Conservation (phyloP, 2,329 filamentous ascomycete species). For the Diaporthe velutina region DNA sequence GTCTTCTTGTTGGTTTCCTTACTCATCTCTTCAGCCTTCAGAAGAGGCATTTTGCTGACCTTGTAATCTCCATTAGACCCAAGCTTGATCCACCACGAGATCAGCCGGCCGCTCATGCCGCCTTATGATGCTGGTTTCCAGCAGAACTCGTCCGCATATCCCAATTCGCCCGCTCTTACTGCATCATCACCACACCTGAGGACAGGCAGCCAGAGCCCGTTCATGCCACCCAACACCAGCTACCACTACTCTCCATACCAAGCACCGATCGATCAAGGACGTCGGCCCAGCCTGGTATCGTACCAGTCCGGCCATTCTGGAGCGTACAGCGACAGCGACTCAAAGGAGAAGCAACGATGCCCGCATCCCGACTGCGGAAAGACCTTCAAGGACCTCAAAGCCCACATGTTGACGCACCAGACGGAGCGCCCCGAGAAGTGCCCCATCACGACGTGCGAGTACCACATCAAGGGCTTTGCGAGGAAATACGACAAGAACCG, state of each 20-base stretch:
- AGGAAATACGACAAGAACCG: conserved; percentile 97
- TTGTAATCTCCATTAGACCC: conserved; percentile 58
- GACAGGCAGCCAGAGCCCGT: conserved; percentile 75
- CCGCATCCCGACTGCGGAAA: conserved; percentile 87
- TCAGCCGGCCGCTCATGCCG: conserved; percentile 63
- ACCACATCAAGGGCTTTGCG: conserved; percentile 92
- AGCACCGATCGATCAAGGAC: conserved; percentile 59
- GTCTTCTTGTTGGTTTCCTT: conserved; percentile 66
- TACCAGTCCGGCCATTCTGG: conserved; percentile 74
- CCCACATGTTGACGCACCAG: conserved; percentile 95
- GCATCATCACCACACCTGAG: conserved; percentile 64
- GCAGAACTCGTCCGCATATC: conserved; percentile 60
- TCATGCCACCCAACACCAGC: conserved; percentile 55
- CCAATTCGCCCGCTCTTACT: conserved; percentile 75
- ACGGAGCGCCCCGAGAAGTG: conserved; percentile 94
- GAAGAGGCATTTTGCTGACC: conserved; percentile 51
- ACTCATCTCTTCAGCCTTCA: conserved; percentile 45
- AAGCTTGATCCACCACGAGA: conserved; percentile 68
- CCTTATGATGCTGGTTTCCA: conserved; percentile 64
- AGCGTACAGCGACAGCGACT: conserved; percentile 71
- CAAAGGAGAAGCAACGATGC: conserved; percentile 79
- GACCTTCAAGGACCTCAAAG: conserved; percentile 90
- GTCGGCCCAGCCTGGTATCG: conserved; percentile 78
- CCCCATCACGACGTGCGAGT: conserved; percentile 91
- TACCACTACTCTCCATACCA: conserved; percentile 68